A percentile compares a stretch with the other conserved stretches of the same genome.
phyloP scores from a whole-genome alignment of 2,329 filamentous ascomycete genomes.

The Ophiostoma fasciatum region DNA sequence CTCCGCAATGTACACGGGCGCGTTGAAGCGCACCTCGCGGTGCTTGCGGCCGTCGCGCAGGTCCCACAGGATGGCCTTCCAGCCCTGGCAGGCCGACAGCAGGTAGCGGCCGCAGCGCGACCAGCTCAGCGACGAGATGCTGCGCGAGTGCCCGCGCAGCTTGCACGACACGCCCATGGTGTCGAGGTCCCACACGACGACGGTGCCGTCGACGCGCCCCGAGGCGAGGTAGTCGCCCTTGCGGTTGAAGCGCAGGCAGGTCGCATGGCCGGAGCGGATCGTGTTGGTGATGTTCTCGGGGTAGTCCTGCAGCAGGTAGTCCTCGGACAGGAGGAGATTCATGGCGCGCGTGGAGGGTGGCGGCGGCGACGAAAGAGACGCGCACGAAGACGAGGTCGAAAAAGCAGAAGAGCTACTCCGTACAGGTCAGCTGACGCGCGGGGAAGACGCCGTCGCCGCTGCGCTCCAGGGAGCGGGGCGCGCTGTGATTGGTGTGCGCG shows the following conservation, averaged over 20 bases:
- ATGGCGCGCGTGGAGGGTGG: slow-evolving; percentile 23
- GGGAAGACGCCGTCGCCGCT: too few relatives aligned
- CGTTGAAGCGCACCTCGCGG: slow-evolving; percentile 79
- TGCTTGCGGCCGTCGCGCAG: slow-evolving; percentile 53
- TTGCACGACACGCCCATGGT: slow-evolving; percentile 95
- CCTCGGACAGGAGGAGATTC: slow-evolving; percentile 47
- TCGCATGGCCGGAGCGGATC: slow-evolving; percentile 57
- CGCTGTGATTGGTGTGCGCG: too few relatives aligned
- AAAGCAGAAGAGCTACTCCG: too few relatives aligned
- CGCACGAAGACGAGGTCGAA: neutral
- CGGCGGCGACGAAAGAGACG: neutral
- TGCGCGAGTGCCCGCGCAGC: slow-evolving; percentile 79
- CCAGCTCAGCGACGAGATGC: slow-evolving; percentile 93
- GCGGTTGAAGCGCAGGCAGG: slow-evolving; percentile 73
- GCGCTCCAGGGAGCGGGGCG: too few relatives aligned
- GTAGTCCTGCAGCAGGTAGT: slow-evolving; percentile 61
- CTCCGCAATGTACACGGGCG: slow-evolving; percentile 91
- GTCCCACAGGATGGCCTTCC: slow-evolving; percentile 95
- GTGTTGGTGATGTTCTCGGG: slow-evolving; percentile 81
- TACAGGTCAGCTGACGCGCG: too few relatives aligned
- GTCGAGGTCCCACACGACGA: slow-evolving; percentile 94
- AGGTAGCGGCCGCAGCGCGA: slow-evolving; percentile 82
- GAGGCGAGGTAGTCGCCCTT: slow-evolving; percentile 90
- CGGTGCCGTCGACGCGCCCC: slow-evolving; percentile 82
- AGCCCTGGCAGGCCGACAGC: slow-evolving; percentile 85